Conservation (phyloP, 2,329 filamentous ascomycete species). For the Ophiostoma australiae region DNA sequence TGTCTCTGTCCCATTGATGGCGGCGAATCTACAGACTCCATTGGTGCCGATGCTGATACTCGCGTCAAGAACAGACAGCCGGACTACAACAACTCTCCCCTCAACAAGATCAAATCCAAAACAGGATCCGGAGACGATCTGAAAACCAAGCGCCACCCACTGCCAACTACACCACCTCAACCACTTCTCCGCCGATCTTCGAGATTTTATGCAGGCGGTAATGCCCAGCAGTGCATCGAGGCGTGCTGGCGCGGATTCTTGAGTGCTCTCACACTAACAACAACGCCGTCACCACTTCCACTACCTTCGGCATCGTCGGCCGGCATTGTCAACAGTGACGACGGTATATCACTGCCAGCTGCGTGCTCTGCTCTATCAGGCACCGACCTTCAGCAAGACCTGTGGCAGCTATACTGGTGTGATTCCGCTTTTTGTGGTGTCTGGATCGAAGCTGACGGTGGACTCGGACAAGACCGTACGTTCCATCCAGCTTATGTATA, state of each 20-base stretch:
- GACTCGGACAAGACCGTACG: slow-evolving; percentile 44
- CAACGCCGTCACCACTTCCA: neutral
- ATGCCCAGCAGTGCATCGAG: slow-evolving; percentile 24
- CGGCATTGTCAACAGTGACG: neutral
- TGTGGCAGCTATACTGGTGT: slow-evolving; percentile 50
- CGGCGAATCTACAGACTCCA: neutral
- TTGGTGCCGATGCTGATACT: too few relatives aligned
- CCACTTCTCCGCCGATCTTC: neutral
- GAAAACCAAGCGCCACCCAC: neutral
- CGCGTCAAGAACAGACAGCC: neutral
- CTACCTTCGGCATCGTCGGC: neutral
- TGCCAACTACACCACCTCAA: neutral
- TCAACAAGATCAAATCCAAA: neutral
- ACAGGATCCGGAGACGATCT: neutral
- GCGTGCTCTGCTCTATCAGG: slow-evolving; percentile 22
- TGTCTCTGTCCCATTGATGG: slow-evolving; percentile 25
- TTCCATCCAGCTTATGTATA: neutral
- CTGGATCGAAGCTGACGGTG: slow-evolving; percentile 31
- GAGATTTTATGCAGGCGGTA: slow-evolving; percentile 21
- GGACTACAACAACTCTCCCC: neutral
- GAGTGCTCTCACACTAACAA: neutral
- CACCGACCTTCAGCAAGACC: slow-evolving; percentile 28
- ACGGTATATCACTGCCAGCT: neutral
- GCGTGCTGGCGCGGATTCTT: slow-evolving; percentile 25
- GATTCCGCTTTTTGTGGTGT: slow-evolving; percentile 49